Percentiles rank a stretch among this genome's conserved stretches.
phyloP scores from a whole-genome alignment of 768 basidiomycete genomes.

The Filobasidium wieringae region DNA sequence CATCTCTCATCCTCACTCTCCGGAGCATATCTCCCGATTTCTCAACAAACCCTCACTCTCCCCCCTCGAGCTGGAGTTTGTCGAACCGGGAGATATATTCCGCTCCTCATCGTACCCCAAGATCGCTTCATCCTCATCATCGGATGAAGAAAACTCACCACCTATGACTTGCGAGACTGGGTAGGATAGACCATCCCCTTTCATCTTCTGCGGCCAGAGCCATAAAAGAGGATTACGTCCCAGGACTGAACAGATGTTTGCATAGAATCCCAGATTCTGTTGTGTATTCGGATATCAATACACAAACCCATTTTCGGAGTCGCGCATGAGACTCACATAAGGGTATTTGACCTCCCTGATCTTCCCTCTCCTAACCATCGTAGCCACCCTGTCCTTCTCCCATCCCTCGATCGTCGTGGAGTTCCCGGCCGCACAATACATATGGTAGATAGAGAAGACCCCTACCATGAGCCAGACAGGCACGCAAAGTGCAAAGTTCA shows the following conservation, averaged over 20 bases:
- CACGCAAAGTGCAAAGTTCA: conserved; percentile 73
- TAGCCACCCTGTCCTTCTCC: conserved; percentile 93
- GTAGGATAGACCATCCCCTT: conserved; percentile 66
- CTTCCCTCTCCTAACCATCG: conserved; percentile 69
- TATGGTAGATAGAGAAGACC: conserved; percentile 82
- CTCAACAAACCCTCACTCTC: conserved; percentile 4
- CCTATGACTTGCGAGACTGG: conserved; percentile 49
- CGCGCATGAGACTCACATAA: conserved; percentile 50
- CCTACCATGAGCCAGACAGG: conserved; percentile 82
- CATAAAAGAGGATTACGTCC: conserved; percentile 65
- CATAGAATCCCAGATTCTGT: conserved; percentile 64
- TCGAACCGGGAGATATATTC: conserved; percentile 16
- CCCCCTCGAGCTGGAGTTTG: conserved; percentile 8
- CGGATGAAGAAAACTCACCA: conserved; percentile 27
- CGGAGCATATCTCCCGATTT: conserved; percentile 3
- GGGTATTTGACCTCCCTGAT: conserved; percentile 81
- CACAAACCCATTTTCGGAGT: background rate
- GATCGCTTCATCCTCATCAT: conserved; percentile 19
- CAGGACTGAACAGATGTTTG: conserved; percentile 66
- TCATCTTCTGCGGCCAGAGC: conserved; percentile 63
- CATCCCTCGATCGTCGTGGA: conserved; percentile 93
- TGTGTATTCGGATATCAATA: conserved; percentile 10
- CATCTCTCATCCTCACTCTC: background rate
- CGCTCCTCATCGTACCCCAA: conserved; percentile 7
- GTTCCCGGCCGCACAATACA: conserved; percentile 63